Evolutionary conservation across 495 filamentous ascomycete species (phyloP).

Genomic region (Beverwykella pulmonaria): DNA sequence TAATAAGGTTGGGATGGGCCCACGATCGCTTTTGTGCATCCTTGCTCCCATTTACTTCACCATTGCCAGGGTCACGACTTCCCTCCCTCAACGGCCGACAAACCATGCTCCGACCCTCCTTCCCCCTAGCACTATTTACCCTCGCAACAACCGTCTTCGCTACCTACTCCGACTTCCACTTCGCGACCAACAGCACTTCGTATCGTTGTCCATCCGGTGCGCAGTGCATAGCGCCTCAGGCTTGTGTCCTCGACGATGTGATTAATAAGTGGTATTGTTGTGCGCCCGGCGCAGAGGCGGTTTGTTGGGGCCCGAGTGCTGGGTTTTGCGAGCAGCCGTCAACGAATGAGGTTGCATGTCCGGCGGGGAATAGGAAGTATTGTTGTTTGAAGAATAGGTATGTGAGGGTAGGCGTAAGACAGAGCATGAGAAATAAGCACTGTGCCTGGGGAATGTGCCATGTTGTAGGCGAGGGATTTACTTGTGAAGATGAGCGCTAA

Average conservation of each 20-base stretch:
- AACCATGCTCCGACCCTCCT: neutral
- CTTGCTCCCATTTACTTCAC: too few relatives aligned
- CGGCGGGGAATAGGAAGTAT: too few relatives aligned
- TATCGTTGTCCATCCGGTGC: neutral
- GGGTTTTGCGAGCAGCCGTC: neutral
- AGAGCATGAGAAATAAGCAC: neutral
- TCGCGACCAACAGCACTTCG: neutral
- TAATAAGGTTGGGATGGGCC: too few relatives aligned
- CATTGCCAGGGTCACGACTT: too few relatives aligned
- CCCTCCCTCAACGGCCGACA: neutral
- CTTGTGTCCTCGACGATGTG: neutral
- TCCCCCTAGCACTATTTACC: neutral
- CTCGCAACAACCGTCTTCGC: neutral
- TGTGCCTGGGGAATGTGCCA: too few relatives aligned
- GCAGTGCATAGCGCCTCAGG: slow-evolving; percentile 2
- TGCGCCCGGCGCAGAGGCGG: neutral
- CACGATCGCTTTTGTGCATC: too few relatives aligned
- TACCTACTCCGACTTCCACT: neutral
- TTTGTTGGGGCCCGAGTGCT: neutral
- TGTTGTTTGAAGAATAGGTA: neutral
- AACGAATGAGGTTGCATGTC: neutral
- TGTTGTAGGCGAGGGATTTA: too few relatives aligned
- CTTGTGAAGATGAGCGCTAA: too few relatives aligned
- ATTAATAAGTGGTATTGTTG: slow-evolving; percentile 13
- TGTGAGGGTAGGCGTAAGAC: neutral